Evolutionary conservation across 1,139 yeast genomes (phyloP).

Genomic region (Yamadazyma diospyri): DNA sequence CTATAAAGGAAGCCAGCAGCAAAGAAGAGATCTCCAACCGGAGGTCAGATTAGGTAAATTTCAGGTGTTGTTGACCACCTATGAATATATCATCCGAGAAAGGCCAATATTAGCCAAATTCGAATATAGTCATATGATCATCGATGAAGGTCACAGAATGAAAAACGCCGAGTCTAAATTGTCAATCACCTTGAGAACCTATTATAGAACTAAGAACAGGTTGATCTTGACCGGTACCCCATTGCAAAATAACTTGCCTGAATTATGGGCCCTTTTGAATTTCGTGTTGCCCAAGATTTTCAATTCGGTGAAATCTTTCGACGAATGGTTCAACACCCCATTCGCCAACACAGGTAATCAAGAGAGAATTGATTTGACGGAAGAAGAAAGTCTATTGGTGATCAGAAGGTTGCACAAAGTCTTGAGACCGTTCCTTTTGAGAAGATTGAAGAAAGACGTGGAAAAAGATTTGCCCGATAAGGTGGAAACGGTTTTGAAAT

Average conservation of each 20-base stretch:
- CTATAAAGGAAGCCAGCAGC: constrained; percentile 72
- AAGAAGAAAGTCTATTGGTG: constrained; percentile 92
- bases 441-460: constrained; percentile 95
- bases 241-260: constrained; percentile 79
- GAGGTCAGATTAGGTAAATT: constrained; percentile 65
- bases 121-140: constrained; percentile 82
- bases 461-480: constrained; percentile 95
- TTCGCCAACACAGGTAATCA: constrained; percentile 81
- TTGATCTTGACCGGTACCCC: constrained; percentile 87
- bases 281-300: constrained; percentile 78
- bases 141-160: constrained; percentile 90
- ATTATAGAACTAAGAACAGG: constrained; percentile 71
- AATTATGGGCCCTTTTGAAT: constrained; percentile 77
- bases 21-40: constrained; percentile 61
- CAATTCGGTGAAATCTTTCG: constrained; percentile 81
- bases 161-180: constrained; percentile 75
- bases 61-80: constrained; percentile 74
- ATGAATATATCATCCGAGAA: constrained; percentile 75
- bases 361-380: constrained; percentile 73
- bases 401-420: constrained; percentile 96
- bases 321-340: constrained; percentile 86
- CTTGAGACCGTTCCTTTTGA: constrained; percentile 85
- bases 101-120: constrained; percentile 62
- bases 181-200: constrained; percentile 67
- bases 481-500: constrained; percentile 90